These are phyloP conservation scores for Amanita pallidorosea DNA, from an alignment of 768 basidiomycete species.

Conservation along the genomic window DNA sequence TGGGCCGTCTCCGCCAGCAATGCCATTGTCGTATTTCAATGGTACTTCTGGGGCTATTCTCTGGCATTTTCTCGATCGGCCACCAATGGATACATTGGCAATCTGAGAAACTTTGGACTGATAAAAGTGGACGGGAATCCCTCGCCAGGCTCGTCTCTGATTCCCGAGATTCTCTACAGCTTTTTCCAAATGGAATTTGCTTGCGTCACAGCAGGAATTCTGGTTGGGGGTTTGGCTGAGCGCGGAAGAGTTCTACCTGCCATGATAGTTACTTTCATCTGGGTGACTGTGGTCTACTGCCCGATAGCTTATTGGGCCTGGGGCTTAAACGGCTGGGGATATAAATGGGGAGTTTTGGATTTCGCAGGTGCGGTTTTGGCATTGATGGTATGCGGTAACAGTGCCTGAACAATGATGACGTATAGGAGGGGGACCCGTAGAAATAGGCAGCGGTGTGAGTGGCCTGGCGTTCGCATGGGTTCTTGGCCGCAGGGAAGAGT, in stretches of 20 bases:
- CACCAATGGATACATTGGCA: slow-evolving; percentile 68
- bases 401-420: neutral
- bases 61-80: slow-evolving; percentile 75
- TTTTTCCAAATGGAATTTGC: slow-evolving; percentile 87
- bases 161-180: slow-evolving; percentile 75
- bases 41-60: slow-evolving; percentile 65
- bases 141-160: slow-evolving; percentile 69
- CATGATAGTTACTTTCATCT: slow-evolving; percentile 72
- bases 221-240: slow-evolving; percentile 78
- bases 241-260: slow-evolving; percentile 76
- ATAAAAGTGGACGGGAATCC: slow-evolving; percentile 59
- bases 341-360: slow-evolving; percentile 76
- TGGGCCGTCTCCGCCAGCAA: slow-evolving; percentile 69
- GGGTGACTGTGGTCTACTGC: slow-evolving; percentile 84
- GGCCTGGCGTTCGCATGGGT: slow-evolving; percentile 84
- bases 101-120: slow-evolving; percentile 72
- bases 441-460: slow-evolving; percentile 77
- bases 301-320: slow-evolving; percentile 84
- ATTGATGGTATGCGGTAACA: neutral
- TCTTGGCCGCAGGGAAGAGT: slow-evolving; percentile 70
- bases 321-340: slow-evolving; percentile 76
- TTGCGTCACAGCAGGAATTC: slow-evolving; percentile 67
- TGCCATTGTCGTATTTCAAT: slow-evolving; percentile 69
- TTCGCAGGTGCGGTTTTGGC: slow-evolving; percentile 55
- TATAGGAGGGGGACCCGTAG: slow-evolving; percentile 76